Percentiles rank a stretch among this genome's conserved stretches.
These are phyloP conservation scores for Daldinia sp. DNA, from an alignment of 2,329 filamentous ascomycete species.

Conservation along the genomic window DNA sequence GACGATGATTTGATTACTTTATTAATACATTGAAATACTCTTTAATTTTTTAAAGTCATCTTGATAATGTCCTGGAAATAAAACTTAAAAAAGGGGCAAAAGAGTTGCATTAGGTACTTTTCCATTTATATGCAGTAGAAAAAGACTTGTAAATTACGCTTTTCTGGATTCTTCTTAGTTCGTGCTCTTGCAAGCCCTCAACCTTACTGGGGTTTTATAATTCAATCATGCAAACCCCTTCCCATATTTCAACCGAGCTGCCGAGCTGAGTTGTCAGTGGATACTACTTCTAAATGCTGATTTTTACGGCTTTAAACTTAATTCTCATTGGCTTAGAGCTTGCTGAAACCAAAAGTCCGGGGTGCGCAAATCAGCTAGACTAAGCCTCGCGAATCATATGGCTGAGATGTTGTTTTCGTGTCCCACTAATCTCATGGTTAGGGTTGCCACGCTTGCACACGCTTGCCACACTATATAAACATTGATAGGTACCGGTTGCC, in stretches of 20 bases:
- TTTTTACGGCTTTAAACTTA: not conserved
- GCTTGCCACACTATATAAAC: not conserved
- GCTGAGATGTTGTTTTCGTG: conserved; percentile 9
- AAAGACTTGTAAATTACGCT: not conserved
- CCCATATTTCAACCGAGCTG: not conserved
- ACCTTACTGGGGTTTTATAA: not conserved
- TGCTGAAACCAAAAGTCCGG: conserved; percentile 27
- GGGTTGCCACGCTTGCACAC: conserved; percentile 9
- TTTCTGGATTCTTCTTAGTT: not conserved
- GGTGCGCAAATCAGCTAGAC: conserved; percentile 6
- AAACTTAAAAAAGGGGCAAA: too few species aligned
- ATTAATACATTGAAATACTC: too few species aligned
- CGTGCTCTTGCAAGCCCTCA: not conserved
- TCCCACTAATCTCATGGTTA: conserved; percentile 13
- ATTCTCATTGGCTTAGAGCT: conserved; percentile 5
- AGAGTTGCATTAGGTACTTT: not conserved
- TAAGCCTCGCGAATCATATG: conserved; percentile 12
- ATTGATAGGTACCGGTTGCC: conserved; percentile 27
- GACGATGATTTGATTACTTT: too few species aligned
- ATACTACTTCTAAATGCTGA: not conserved
- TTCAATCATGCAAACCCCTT: not conserved
- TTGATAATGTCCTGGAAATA: too few species aligned
- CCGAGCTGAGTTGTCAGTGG: conserved; percentile 2
- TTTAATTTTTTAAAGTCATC: too few species aligned
- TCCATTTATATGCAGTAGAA: not conserved